Base-by-base conservation (phyloP, 83 land plant genomes). In the Thuja plicata region DNA sequence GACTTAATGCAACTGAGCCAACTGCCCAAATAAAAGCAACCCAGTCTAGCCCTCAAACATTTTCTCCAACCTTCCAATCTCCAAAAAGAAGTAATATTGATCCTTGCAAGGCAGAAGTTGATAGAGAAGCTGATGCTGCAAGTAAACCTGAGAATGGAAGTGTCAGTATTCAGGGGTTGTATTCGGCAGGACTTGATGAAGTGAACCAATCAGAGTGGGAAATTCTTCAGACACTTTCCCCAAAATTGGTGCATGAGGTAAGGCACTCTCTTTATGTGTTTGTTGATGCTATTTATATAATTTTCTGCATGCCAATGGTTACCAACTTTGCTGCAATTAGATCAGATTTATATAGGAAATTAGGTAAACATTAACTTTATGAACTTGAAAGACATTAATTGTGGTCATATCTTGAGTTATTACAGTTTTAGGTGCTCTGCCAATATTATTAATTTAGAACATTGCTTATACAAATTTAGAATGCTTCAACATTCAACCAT, bases 141-240 rank as follows among this genome's bases (percentile, higher is more conserved):
- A 77, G 16, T 11, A 3, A 34, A 34, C 35, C 80, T 34, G 80
- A 77, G 40, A 34, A 34, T 77, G 80, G 41, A 77, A 77, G 80
- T 37, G n/a, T 73, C 77, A 35, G 80, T 37, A 15, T 77, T 37
- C 40, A 37, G 80, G 40, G 35, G 80, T 77, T 35, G 19, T 35
- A 41, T 77, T 13, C 34, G 35, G 43, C 37, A 24, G 5, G 80
- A 37, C 80, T 35, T 37, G 80, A 35, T 34, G 40, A 0, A 30
- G 12, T 77, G 16, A 30, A 10, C 40, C 37, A 77, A 35, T 77
- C 80, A 37, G 80, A 77, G 19, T 34, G 80, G 80, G 80, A 77
- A 77, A 77, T 37, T 10, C 80, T 77, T 77, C 34, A 77, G 80
- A 77, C 40, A 10, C 80, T 77, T 77, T 77, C 80, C 19, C 80